These are phyloP conservation scores for Colletotrichum sp. DNA, from an alignment of 2,329 filamentous ascomycete genomes.

Conservation along the genomic window DNA sequence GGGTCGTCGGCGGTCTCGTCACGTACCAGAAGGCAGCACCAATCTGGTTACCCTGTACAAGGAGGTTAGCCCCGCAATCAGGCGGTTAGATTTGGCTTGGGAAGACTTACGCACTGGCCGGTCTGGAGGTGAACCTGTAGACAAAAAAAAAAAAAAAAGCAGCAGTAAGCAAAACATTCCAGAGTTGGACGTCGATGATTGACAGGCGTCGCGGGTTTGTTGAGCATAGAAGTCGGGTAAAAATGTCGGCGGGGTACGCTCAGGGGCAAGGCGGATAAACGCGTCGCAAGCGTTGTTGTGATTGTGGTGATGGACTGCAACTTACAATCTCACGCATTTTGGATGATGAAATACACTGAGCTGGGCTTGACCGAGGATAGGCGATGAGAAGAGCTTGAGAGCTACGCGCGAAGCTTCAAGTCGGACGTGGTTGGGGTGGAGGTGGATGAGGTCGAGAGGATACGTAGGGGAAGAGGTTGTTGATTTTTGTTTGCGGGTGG, in stretches of 20 bases:
- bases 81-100: neutral
- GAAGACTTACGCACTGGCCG: constrained; percentile 88
- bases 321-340: constrained; percentile 75
- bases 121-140: constrained; percentile 98
- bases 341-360: constrained; percentile 32
- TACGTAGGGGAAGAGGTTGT: constrained; percentile 32
- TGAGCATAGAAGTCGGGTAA: neutral
- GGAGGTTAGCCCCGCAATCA: constrained; percentile 39
- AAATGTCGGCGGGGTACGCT: constrained; percentile 28
- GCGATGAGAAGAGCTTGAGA: constrained; percentile 32
- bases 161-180: constrained; percentile 56
- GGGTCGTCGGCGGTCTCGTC: neutral
- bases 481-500: constrained; percentile 40
- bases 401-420: constrained; percentile 29
- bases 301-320: constrained; percentile 30
- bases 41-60: constrained; percentile 95
- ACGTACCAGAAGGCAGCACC: constrained; percentile 98
- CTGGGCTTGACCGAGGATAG: constrained; percentile 26
- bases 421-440: constrained; percentile 21
- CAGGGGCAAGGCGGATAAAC: constrained; percentile 40
- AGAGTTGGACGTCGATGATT: neutral
- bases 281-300: constrained; percentile 36
- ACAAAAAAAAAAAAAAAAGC: constrained; percentile 46
- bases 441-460: constrained; percentile 28
- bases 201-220: neutral